Conservation (phyloP, 805 yeast species). For the Novakomyces olei region DNA sequence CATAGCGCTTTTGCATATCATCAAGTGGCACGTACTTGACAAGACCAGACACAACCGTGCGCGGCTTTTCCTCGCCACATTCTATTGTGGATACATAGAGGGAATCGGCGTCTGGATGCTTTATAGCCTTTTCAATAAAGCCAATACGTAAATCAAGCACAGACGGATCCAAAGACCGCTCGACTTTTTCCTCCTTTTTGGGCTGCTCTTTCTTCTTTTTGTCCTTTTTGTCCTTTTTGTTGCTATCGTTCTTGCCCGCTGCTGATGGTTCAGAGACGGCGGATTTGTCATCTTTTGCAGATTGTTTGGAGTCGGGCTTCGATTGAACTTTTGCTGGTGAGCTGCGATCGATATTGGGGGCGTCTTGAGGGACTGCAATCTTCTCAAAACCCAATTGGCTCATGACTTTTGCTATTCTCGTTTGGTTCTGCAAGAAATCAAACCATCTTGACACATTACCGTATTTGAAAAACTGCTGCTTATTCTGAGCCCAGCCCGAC, state of each 20-base stretch:
- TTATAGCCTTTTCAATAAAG: constrained; percentile 82
- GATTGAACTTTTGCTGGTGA: too few relatives aligned
- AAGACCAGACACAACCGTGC: constrained; percentile 95
- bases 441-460: too few relatives aligned
- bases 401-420: too few relatives aligned
- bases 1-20: constrained; percentile 85
- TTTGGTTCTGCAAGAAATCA: too few relatives aligned
- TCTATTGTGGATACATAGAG: constrained; percentile 90
- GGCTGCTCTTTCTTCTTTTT: constrained; percentile 35
- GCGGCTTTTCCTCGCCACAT: constrained; percentile 89
- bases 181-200: constrained; percentile 18
- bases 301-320: too few relatives aligned
- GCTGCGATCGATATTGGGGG: too few relatives aligned
- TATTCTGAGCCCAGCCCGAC: too few relatives aligned
- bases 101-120: constrained; percentile 96
- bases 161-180: constrained; percentile 53
- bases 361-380: too few relatives aligned
- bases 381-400: too few relatives aligned
- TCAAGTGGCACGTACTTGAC: constrained; percentile 76
- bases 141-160: constrained; percentile 88
- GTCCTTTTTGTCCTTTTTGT: constrained; percentile 17
- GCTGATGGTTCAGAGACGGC: constrained; percentile 13
- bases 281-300: too few relatives aligned
- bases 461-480: too few relatives aligned
- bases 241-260: constrained; percentile 11